Base-by-base conservation (phyloP, 2,329 filamentous ascomycete genomes). In the Thelonectria blattea region DNA sequence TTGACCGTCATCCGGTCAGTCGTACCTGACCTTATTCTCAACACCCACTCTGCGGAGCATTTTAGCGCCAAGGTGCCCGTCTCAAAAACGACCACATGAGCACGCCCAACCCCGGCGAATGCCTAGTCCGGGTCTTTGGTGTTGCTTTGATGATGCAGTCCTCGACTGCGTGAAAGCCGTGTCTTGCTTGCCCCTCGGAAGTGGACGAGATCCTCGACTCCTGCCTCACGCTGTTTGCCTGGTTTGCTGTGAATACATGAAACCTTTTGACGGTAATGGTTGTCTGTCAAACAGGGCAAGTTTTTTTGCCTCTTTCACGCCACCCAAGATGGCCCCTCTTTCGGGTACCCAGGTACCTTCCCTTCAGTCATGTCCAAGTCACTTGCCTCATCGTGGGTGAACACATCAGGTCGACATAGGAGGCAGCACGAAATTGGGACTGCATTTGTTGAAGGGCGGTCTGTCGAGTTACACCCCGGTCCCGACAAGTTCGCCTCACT, bases 1-100 rank as follows among this genome's bases (percentile, higher is more conserved):
- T 39, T 48, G 56, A 12, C 42, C 48, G 49, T 61, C 60, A 48
- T 62, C 50, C 22, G 22, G 22, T 24, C 39, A 51, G 60, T 27
- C 18, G 56, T 53, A 60, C 46, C 46, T 56, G 53, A 50, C 37
- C 46, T 64, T 57, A 53, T 49, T 63, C 65, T 71, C 72, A 68
- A 72, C 70, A 75, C 74, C 69, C 68, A 70, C 71, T 24, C 73
- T 73, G 74, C 74, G 75, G 76, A 74, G 71, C 45, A 72, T 60
- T 48, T 75, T 79, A 76, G 76, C 75, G 76, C 73, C 71, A 24
- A 68, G 67, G 67, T 71, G 71, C 69, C 70, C 73, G 76, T 78
- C 76, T 79, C 73, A 74, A 70, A 34, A 77, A 75, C 75, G 77
- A 72, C 75, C 79, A 81, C 79, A 81, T 81, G 79, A 81, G 76